Conservation (phyloP, 2,329 filamentous ascomycete genomes). For the Blastomyces gilchristii region DNA sequence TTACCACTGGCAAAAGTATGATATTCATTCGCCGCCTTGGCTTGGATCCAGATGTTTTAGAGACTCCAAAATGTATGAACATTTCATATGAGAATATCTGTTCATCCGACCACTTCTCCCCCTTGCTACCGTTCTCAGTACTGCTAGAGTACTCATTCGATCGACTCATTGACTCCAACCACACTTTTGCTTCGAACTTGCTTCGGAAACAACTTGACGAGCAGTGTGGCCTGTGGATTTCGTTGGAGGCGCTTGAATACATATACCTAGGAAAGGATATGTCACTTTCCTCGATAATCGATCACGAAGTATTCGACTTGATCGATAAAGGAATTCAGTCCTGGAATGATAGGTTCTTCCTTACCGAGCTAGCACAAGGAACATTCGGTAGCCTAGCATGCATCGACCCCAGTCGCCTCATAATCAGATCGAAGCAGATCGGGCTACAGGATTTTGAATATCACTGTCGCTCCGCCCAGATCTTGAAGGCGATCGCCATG, state of each 20-base stretch:
- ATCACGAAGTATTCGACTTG: conserved; percentile 60
- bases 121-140: conserved; percentile 45
- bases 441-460: conserved; percentile 36
- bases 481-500: conserved; percentile 54
- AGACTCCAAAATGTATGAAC: conserved; percentile 28
- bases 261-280: conserved; percentile 73
- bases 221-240: conserved; percentile 55
- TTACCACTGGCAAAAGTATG: conserved; percentile 80
- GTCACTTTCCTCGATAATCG: conserved; percentile 54
- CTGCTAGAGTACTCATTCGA: conserved; percentile 62
- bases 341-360: conserved; percentile 73
- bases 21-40: conserved; percentile 67
- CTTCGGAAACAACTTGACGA: conserved; percentile 58
- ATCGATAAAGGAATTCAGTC: conserved; percentile 50
- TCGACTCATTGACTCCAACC: conserved; percentile 65
- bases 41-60: conserved; percentile 28
- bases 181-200: conserved; percentile 56
- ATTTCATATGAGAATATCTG: conserved; percentile 24
- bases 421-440: conserved; percentile 43
- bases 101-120: conserved; percentile 30
- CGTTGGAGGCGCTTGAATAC: conserved; percentile 56
- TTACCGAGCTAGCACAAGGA: conserved; percentile 68
- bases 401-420: conserved; percentile 53
- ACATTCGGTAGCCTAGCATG: conserved; percentile 48
- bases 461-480: conserved; percentile 50